Base-by-base conservation (phyloP, 495 filamentous ascomycete genomes). In the Rhypophila decipiens region DNA sequence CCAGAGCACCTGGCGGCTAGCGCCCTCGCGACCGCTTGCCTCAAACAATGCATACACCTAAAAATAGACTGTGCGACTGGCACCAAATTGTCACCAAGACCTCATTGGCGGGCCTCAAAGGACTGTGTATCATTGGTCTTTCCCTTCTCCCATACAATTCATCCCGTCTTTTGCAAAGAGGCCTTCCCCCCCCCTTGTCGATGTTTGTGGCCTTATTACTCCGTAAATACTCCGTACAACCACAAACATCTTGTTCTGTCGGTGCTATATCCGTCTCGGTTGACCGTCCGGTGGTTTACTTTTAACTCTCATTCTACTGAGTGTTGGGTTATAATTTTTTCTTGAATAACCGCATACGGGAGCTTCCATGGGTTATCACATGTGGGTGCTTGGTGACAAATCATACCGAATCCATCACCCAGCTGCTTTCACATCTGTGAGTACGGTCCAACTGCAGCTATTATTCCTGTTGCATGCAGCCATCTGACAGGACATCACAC, bases 31-130 rank as follows among this genome's bases (percentile, higher is more conserved):
- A 52, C 41, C 37, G 56, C 51, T 53, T 57, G 59, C 57, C 49
- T 60, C 56, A 60, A 55, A 60, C 52, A 63, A 50, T 53, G 49
- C 54, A 54, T 22, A 39, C 23, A 11, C n/a, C 57, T 63, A 63
- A 49, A 50, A 63, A 63, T 63, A 63, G 60, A 33, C 22, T 24
- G 57, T 57, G 57, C 47, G 37, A 60, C 60, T 27, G 51, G 54
- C 24, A 49, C 53, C 51, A 53, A 53, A 59, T 51, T 59, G 51
- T 36, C 45, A 24, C 43, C 49, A 44, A 34, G 29, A 20, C n/a
- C 34, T 60, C 49, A 56, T 63, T 63, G 59, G 57, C 35, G 20
- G 23, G 23, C 7, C 39, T 12, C 8, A 35, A 23, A 38, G 33
- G 42, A 21, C 46, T 44, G 35, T 24, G 42, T 42, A 13, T 45